Conservation (phyloP, 352 stramenopile genomes). For the Paralagenidium karlingii region DNA sequence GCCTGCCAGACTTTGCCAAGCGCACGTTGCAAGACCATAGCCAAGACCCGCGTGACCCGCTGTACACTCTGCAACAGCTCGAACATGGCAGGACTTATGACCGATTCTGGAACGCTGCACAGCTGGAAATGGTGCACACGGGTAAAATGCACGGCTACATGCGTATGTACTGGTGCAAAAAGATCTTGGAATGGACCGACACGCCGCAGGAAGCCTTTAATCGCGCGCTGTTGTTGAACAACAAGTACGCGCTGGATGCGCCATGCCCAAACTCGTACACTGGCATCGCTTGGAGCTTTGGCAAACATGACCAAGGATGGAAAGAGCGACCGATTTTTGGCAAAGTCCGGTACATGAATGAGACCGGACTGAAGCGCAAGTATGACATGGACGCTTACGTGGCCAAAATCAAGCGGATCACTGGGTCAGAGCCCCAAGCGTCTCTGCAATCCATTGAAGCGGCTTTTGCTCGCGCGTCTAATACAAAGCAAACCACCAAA, state of each 20-base stretch:
- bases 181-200: slow-evolving; percentile 97
- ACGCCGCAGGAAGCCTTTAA: slow-evolving; percentile 84
- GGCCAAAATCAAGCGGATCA: slow-evolving; percentile 36
- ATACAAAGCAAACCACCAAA: too few species aligned
- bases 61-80: slow-evolving; percentile 89
- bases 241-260: slow-evolving; percentile 97
- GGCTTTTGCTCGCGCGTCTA: too few species aligned
- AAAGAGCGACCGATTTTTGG: slow-evolving; percentile 95
- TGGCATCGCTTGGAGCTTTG: slow-evolving; percentile 73
- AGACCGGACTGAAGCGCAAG: slow-evolving; percentile 96
- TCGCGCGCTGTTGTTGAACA: slow-evolving; percentile 95
- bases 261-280: slow-evolving; percentile 92
- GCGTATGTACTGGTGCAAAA: slow-evolving; percentile 99
- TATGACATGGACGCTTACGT: slow-evolving; percentile 91
- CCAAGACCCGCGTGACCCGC: slow-evolving; percentile 66
- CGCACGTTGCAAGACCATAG: slow-evolving; percentile 87
- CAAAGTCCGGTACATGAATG: slow-evolving; percentile 99
- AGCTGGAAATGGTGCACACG: slow-evolving; percentile 90
- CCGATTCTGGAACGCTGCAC: slow-evolving; percentile 97
- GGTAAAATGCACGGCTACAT: slow-evolving; percentile 90
- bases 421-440: slow-evolving; percentile 4
- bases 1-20: slow-evolving; percentile 85
- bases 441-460: too few species aligned
- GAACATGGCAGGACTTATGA: slow-evolving; percentile 91
- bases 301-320: slow-evolving; percentile 96